A percentile compares a stretch with the other conserved stretches of the same genome.
Evolutionary conservation across 148 eudicot genomes (phyloP).

Genomic region (Chenopodium formosanum): DNA sequence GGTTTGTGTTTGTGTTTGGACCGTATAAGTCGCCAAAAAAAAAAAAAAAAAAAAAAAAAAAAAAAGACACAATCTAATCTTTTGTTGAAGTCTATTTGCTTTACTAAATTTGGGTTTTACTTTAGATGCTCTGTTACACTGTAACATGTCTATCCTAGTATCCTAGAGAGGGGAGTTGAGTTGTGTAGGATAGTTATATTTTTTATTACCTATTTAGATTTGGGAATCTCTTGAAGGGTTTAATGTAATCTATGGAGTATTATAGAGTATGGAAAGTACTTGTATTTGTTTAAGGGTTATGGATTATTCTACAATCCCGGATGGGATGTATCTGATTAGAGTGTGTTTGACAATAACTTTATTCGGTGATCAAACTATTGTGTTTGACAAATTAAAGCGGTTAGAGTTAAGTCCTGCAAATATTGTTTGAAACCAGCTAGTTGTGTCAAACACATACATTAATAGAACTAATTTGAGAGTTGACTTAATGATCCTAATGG

Average conservation of each 20-base stretch:
- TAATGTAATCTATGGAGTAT: background rate
- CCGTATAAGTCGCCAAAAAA: constrained; percentile 1
- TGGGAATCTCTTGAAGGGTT: background rate
- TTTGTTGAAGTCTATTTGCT: constrained; percentile 7
- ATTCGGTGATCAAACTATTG: no score
- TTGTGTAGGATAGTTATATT: background rate
- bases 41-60: constrained; percentile 1
- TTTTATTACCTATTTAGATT: background rate
- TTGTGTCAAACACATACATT: no score
- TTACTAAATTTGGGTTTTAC: constrained; percentile 3
- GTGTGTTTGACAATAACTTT: no score
- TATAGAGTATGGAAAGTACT: no score
- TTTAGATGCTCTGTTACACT: constrained; percentile 1
- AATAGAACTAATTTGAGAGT: no score
- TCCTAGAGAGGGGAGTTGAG: background rate
- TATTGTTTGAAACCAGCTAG: no score
- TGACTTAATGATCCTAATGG: no score
- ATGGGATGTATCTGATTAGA: no score
- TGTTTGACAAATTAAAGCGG: no score
- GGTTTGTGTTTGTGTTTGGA: background rate
- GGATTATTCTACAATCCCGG: no score
- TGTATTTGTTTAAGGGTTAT: no score
- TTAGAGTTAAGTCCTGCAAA: no score
- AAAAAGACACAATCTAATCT: constrained; percentile 5
- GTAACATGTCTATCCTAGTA: constrained; percentile 6